Base-by-base conservation (phyloP, 176 grass and related monocot genomes). In the Juncus inflexus region DNA sequence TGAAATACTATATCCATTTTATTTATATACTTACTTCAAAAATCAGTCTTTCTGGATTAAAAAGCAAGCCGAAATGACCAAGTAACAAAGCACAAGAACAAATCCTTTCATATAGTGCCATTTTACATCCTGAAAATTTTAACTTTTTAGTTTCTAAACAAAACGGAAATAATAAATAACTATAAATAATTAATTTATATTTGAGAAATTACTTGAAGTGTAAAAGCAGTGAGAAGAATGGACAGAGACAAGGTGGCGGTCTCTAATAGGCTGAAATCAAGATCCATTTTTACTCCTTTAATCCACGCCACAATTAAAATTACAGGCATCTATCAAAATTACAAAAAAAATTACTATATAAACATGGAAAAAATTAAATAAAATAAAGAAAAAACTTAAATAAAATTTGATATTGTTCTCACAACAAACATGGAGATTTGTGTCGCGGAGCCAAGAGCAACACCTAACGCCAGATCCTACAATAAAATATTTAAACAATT, bases 21-120 rank as follows among this genome's bases (percentile, higher is more conserved):
- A 35, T 63, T 41, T 36, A n/a, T 63, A 9, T 39, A 43, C 78
- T 86, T 73, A 83, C 87, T 37, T 74, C 67, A 28, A 28, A 28
- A 28, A 63, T 2, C 74, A 55, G 39, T 60, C 38, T 58, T 78
- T 70, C 11, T 63, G 35, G 72, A 79, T 65, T 53, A 77, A 90
- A 69, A 90, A 86, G 40, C 54, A 65, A 62, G 66, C 47, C 8
- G 70, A 75, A 37, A 90, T 83, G 4, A 83, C 61, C 57, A 78
- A 7, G 35, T 90, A 90, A 53, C 79, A 86, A 62, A 90, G 73
- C 19, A 79, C 52, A 43, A 80, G 57, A 63, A 80, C 66, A 50
- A 86, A 74, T 61, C 83, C 83, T 70, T 86, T 90, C 83, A 90
- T 77, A 57, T 90, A 90, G 62, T 90, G 79, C 83, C 83, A 86